Conservation (phyloP, 1,284 basidiomycete species). For the Puccinia coronata region DNA sequence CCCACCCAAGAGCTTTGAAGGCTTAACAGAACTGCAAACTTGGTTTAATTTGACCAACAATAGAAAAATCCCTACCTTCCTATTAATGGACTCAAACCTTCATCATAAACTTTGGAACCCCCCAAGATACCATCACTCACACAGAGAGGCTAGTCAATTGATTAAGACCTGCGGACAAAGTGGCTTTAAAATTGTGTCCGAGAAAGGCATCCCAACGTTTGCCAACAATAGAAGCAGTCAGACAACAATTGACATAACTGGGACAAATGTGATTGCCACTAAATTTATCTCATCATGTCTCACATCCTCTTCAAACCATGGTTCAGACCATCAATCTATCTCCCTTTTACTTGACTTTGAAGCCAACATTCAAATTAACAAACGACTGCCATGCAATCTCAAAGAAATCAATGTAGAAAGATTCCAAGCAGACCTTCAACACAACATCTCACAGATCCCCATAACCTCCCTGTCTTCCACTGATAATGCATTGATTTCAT, state of each 20-base stretch:
- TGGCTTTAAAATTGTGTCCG: no score
- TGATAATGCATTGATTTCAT: neutral
- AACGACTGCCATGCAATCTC: neutral
- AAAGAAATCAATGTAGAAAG: neutral
- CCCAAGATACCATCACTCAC: constrained; percentile 5
- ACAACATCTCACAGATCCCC: neutral
- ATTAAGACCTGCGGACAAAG: constrained; percentile 18
- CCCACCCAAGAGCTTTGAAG: neutral
- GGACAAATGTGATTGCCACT: neutral
- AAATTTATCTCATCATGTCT: neutral
- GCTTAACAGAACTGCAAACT: neutral
- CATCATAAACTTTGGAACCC: no score
- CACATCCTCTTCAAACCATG: neutral
- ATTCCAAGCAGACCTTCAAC: neutral
- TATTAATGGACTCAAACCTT: constrained; percentile 21
- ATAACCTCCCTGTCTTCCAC: no score
- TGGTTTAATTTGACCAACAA: neutral
- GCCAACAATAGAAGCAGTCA: no score
- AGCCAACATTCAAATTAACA: neutral
- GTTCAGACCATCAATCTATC: constrained; percentile 21
- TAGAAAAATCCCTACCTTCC: neutral
- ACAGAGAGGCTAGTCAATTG: neutral
- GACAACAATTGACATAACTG: constrained; percentile 10
- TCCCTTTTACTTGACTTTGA: neutral
- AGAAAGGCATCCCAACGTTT: no score